phyloP scores from a whole-genome alignment of 2,329 filamentous ascomycete genomes.

The Pseudocercospora eumusae region DNA sequence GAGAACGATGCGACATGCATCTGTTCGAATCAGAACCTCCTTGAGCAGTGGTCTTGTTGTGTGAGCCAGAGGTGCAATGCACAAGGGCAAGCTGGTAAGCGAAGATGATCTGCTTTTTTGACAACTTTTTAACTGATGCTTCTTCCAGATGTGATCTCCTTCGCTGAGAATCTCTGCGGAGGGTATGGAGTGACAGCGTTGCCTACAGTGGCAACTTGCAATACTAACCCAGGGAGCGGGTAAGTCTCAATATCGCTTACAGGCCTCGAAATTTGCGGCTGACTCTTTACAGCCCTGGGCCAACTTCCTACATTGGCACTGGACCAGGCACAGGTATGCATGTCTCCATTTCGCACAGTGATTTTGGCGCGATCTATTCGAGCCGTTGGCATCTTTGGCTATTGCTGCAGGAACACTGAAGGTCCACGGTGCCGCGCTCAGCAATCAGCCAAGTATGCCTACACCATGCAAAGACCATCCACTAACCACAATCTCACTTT shows the following conservation, averaged over 20 bases:
- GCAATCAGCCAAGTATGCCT: neutral
- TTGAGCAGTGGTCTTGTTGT: slow-evolving; percentile 2
- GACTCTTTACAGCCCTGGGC: neutral
- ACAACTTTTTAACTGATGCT: neutral
- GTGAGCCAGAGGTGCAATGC: neutral
- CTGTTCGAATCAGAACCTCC: slow-evolving; percentile 12
- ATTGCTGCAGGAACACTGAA: too few relatives aligned
- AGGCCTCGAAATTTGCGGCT: neutral
- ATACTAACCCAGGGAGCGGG: slow-evolving; percentile 10
- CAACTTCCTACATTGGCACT: neutral
- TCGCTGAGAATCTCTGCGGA: slow-evolving; percentile 4
- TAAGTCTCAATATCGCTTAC: slow-evolving; percentile 12
- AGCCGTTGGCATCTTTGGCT: too few relatives aligned
- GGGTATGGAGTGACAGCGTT: slow-evolving; percentile 11
- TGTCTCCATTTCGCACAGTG: too few relatives aligned
- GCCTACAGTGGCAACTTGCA: neutral
- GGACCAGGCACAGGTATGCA: neutral
- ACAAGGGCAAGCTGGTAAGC: neutral
- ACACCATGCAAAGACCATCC: neutral
- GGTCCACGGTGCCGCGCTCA: too few relatives aligned
- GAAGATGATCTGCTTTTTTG: neutral
- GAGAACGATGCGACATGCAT: slow-evolving; percentile 10
- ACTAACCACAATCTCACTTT: neutral
- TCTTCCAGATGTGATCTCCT: slow-evolving; percentile 1
- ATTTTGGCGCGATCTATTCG: too few relatives aligned